phyloP scores from a whole-genome alignment of 352 stramenopile species.

The Globisporangium viniferum region DNA sequence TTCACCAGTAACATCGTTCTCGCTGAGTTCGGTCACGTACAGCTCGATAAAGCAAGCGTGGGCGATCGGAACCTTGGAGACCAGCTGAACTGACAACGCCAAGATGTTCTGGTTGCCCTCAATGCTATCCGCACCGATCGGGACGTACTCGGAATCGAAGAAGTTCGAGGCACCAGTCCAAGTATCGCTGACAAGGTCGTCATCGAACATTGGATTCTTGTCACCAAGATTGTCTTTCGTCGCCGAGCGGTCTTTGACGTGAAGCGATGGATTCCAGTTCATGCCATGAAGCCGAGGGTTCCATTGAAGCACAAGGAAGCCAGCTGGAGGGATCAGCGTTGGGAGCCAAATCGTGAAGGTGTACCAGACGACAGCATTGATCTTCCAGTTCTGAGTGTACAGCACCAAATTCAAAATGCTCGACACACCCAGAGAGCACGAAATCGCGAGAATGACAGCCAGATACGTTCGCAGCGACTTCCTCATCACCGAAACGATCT shows the following conservation, averaged over 20 bases:
- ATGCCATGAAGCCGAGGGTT: slow-evolving; percentile 74
- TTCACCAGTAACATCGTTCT: slow-evolving; percentile 50
- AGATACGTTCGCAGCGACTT: slow-evolving; percentile 81
- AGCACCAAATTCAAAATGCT: slow-evolving; percentile 64
- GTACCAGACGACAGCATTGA: slow-evolving; percentile 81
- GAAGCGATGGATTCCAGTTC: slow-evolving; percentile 59
- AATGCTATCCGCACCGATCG: slow-evolving; percentile 53
- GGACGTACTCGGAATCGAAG: slow-evolving; percentile 68
- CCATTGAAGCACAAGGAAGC: slow-evolving; percentile 83
- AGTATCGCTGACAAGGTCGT: slow-evolving; percentile 38
- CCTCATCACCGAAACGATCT: slow-evolving; percentile 69
- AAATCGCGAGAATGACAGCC: slow-evolving; percentile 69
- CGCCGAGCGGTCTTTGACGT: slow-evolving; percentile 38
- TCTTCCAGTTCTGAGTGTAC: slow-evolving; percentile 55
- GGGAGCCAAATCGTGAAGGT: slow-evolving; percentile 77
- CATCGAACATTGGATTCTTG: slow-evolving; percentile 28
- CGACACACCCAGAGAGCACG: slow-evolving; percentile 56
- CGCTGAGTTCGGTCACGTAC: slow-evolving; percentile 58
- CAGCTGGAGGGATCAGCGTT: slow-evolving; percentile 65
- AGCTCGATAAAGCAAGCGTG: slow-evolving; percentile 79
- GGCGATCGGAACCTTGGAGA: slow-evolving; percentile 52
- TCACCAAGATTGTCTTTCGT: slow-evolving; percentile 46
- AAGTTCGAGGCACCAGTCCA: slow-evolving; percentile 74
- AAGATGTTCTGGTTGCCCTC: slow-evolving; percentile 70
- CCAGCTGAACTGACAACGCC: slow-evolving; percentile 68